phyloP scores from a whole-genome alignment of 192 early-diverging fungal species.

The Rhizophagus clarus region DNA sequence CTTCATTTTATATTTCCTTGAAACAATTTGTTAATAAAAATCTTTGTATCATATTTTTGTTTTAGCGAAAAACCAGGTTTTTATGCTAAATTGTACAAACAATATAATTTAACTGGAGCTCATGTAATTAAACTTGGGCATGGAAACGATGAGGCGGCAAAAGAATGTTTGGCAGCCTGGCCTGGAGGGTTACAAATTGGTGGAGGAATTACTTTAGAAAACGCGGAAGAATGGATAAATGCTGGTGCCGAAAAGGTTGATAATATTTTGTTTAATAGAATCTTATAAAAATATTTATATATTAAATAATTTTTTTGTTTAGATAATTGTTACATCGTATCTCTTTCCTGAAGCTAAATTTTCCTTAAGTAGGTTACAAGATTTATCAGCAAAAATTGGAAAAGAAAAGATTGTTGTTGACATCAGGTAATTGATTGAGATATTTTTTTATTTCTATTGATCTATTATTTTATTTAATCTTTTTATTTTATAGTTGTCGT shows the following conservation, averaged over 20 bases:
- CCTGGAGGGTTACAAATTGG: constrained; percentile 90
- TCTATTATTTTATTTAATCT: not conserved
- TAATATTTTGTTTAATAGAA: not conserved
- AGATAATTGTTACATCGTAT: constrained; percentile 96
- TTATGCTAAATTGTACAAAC: constrained; percentile 81
- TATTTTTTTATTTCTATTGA: not conserved
- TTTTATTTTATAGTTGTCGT: constrained; percentile 67
- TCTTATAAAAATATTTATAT: not conserved
- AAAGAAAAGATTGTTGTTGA: constrained; percentile 79
- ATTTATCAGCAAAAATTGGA: constrained; percentile 57
- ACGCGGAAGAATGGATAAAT: constrained; percentile 86
- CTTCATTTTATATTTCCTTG: not conserved
- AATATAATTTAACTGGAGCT: constrained; percentile 73
- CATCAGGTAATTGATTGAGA: constrained; percentile 55
- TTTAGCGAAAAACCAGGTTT: constrained; percentile 71
- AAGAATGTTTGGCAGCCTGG: constrained; percentile 81
- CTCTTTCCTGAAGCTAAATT: constrained; percentile 86
- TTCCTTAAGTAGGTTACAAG: constrained; percentile 61
- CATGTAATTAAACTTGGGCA: constrained; percentile 97
- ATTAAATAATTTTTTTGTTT: not conserved
- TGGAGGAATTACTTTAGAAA: constrained; percentile 88
- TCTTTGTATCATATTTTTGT: not conserved
- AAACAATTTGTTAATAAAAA: not conserved
- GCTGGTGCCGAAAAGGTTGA: constrained; percentile 83
- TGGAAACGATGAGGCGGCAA: constrained; percentile 83